Conservation (phyloP, 2,329 filamentous ascomycete species). For the Ophiosphaerella narmari region DNA sequence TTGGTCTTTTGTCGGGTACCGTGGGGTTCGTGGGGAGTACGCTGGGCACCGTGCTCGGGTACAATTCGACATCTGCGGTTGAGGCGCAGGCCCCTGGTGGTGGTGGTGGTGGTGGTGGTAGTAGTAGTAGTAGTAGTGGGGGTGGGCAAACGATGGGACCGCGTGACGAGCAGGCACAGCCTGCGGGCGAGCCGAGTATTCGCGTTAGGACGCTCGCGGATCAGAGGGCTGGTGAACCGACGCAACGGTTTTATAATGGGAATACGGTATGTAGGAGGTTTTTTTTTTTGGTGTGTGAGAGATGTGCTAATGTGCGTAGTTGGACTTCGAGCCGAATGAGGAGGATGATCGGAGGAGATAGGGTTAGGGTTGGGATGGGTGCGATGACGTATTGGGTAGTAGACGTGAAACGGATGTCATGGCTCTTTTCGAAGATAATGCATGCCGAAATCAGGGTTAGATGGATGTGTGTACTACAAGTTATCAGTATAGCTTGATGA, state of each 20-base stretch:
- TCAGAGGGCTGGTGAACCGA: constrained; percentile 56
- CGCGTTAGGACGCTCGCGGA: constrained; percentile 53
- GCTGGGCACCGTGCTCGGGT: constrained; percentile 37
- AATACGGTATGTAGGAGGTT: constrained; percentile 69
- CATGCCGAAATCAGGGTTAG: too few relatives aligned
- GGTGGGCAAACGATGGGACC: constrained; percentile 12
- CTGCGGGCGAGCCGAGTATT: constrained; percentile 31
- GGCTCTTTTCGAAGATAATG: too few relatives aligned
- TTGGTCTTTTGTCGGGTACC: constrained; percentile 41
- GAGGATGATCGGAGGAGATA: constrained; percentile 4
- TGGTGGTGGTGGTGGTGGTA: too few relatives aligned
- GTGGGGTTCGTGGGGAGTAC: constrained; percentile 41
- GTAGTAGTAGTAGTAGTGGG: too few relatives aligned
- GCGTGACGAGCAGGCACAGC: constrained; percentile 14
- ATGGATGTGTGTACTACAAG: too few relatives aligned
- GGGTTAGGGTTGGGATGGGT: too few relatives aligned
- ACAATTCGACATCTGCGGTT: constrained; percentile 14
- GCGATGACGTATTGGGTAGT: not conserved
- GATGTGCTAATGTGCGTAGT: not conserved
- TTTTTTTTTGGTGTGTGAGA: not conserved
- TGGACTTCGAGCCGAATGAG: constrained; percentile 10
- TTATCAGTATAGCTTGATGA: too few relatives aligned
- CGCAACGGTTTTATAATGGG: constrained; percentile 83
- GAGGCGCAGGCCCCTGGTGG: constrained; percentile 4
- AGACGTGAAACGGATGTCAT: too few relatives aligned